A percentile compares a stretch with the other conserved stretches of the same genome.
Evolutionary conservation across 164 flowering plant genomes (phyloP).

Genomic region (Chimonanthus salicifolius): DNA sequence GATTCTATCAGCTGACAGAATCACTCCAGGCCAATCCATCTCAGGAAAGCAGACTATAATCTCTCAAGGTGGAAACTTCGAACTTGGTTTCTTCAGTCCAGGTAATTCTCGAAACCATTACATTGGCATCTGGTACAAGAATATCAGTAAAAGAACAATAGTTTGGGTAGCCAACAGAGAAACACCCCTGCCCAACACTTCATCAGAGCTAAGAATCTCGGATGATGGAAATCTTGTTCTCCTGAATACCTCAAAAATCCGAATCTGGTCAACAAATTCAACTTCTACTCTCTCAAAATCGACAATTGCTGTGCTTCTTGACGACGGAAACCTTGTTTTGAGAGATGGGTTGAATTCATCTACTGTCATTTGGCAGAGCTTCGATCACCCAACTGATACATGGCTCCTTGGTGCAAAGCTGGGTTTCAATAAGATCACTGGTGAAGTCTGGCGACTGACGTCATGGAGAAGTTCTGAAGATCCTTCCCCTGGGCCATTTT

Average conservation of each 20-base stretch:
- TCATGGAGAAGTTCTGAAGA: background rate
- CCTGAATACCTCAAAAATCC: background rate
- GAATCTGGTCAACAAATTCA: conserved; percentile 5
- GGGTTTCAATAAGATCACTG: background rate
- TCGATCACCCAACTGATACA: conserved; percentile 5
- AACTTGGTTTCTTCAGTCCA: conserved; percentile 29
- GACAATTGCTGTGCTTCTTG: background rate
- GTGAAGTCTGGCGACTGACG: background rate
- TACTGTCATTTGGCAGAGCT: conserved; percentile 8
- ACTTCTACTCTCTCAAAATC: background rate
- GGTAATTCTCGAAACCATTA: conserved; percentile 22
- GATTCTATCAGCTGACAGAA: background rate
- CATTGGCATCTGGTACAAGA: conserved; percentile 26
- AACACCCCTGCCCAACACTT: conserved; percentile 10
- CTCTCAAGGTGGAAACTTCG: conserved; percentile 16
- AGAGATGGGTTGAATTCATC: background rate
- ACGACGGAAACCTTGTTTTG: conserved; percentile 8
- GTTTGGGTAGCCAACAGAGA: conserved; percentile 29
- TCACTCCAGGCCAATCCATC: conserved; percentile 11
- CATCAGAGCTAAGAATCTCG: conserved; percentile 13
- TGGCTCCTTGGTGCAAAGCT: background rate
- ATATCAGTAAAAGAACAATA: conserved; percentile 3
- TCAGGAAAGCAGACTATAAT: conserved; percentile 12
- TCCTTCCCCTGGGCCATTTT: conserved; percentile 2
- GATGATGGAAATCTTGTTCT: conserved; percentile 16